A percentile compares a stretch with the other conserved stretches of the same genome.
Conservation (phyloP, 495 filamentous ascomycete species). For the Parmelia sp. region DNA sequence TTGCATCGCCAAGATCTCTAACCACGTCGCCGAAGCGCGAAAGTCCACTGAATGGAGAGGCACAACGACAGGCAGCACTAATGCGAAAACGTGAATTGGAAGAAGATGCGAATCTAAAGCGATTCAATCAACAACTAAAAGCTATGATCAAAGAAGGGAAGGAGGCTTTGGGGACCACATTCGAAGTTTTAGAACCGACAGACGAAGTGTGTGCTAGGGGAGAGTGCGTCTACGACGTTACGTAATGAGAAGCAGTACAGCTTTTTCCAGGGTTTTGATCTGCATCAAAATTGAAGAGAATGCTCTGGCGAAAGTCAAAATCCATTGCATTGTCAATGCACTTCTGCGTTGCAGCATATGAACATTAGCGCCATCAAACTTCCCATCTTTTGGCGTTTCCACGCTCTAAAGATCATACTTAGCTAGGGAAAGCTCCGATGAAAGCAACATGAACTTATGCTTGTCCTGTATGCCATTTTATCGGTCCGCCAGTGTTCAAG, state of each 20-base stretch:
- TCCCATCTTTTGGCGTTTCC: too few species aligned
- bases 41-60: slow-evolving; percentile 52
- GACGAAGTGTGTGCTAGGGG: slow-evolving; percentile 21
- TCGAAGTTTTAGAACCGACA: slow-evolving; percentile 58
- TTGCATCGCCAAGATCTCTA: slow-evolving; percentile 42
- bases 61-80: slow-evolving; percentile 58
- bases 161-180: slow-evolving; percentile 74
- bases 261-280: background rate
- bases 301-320: too few species aligned
- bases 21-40: slow-evolving; percentile 32
- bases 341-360: too few species aligned
- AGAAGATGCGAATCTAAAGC: slow-evolving; percentile 67
- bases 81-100: slow-evolving; percentile 66
- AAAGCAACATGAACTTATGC: too few species aligned
- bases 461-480: too few species aligned
- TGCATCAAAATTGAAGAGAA: background rate
- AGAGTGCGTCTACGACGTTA: slow-evolving; percentile 6
- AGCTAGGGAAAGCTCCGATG: too few species aligned
- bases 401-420: too few species aligned
- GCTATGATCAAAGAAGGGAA: slow-evolving; percentile 84
- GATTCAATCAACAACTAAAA: slow-evolving; percentile 69
- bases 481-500: too few species aligned
- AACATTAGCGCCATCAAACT: too few species aligned
- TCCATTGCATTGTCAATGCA: too few species aligned
- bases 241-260: background rate